These are phyloP conservation scores for Colletotrichum horii DNA, from an alignment of 2,329 filamentous ascomycete species.

Conservation along the genomic window DNA sequence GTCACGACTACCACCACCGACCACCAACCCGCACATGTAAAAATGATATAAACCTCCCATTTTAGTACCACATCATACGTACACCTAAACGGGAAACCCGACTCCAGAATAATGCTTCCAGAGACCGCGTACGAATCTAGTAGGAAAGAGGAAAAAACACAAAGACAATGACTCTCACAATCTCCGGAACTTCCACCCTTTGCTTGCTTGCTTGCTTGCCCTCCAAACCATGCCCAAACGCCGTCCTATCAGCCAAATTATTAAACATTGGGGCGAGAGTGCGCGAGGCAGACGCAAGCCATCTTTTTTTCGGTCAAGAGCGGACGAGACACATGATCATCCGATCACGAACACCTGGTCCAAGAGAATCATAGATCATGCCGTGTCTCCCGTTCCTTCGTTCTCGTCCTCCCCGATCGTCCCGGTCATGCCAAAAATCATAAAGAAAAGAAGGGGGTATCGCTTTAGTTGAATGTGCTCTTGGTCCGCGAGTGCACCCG, in stretches of 20 bases:
- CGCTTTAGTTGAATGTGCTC: constrained; percentile 56
- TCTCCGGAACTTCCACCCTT: constrained; percentile 12
- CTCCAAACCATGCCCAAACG: constrained; percentile 15
- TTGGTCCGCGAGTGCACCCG: constrained; percentile 62
- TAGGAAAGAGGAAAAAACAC: background rate
- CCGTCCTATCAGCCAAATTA: constrained; percentile 13
- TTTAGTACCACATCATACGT: constrained; percentile 20
- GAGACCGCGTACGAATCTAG: constrained; percentile 12
- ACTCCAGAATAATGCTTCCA: constrained; percentile 19
- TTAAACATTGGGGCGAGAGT: constrained; percentile 15
- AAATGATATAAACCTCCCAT: constrained; percentile 13
- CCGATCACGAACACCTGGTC: constrained; percentile 22
- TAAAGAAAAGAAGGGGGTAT: constrained; percentile 15
- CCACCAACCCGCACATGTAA: background rate
- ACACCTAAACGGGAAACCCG: constrained; percentile 7
- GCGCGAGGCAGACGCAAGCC: constrained; percentile 6
- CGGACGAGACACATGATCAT: constrained; percentile 21
- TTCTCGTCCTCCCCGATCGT: constrained; percentile 7
- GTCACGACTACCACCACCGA: background rate
- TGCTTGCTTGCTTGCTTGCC: constrained; percentile 14
- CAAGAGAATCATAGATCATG: constrained; percentile 24
- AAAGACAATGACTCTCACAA: constrained; percentile 6
- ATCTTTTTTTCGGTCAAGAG: background rate
- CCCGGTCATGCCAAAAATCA: constrained; percentile 17
- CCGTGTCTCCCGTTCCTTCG: constrained; percentile 16